Evolutionary conservation across 2,329 filamentous ascomycete species (phyloP), one percentile per base, ranked within the genome.

Genomic region (Chaetomium sp.): DNA sequence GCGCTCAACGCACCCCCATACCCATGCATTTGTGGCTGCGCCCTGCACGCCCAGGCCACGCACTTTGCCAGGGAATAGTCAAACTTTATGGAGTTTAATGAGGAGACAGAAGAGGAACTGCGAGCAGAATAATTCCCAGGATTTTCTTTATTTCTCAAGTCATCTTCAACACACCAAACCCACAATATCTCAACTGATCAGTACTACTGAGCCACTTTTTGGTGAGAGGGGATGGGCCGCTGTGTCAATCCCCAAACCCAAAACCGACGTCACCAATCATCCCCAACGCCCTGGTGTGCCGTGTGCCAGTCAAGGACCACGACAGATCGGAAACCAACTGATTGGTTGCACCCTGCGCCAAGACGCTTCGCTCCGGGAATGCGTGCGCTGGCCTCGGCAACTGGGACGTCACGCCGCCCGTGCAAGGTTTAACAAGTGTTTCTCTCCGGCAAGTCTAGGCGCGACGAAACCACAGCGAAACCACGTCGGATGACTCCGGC

Each of bases 291-390:
- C 34, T 8, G 49, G 49, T n/a, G 49, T 51, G 38, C 7, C 8
- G 33, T 12, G n/a, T 7, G 8, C 49, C 32, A 43, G 33, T 12
- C n/a, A 32, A 43, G 38, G 8, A 9, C 8, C 37, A 38, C 37
- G 12, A 38, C 12, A 9, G 12, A 38, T 38, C 37, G 37, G 37
- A 38, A 12, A 12, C 37, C 37, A 14, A 11, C 40, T 35, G 8
- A 50, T 50, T 50, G 37, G 49, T 41, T 52, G 14, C 3, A n/a
- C 33, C 40, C 49, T 37, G 40, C 27, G 50, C 50, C 50, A 52
- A 52, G 50, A 52, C 42, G 42, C 50, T 38, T 46, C 50, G 27
- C 43, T 46, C 50, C 42, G 50, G 35, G 5, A 46, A 36, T 52
- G 42, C 40, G 49, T 52, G 49, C n/a, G 34, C 33, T 52, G 49